These are phyloP conservation scores for Teunomyces kruisii DNA, from an alignment of 805 yeast species.

Conservation along the genomic window DNA sequence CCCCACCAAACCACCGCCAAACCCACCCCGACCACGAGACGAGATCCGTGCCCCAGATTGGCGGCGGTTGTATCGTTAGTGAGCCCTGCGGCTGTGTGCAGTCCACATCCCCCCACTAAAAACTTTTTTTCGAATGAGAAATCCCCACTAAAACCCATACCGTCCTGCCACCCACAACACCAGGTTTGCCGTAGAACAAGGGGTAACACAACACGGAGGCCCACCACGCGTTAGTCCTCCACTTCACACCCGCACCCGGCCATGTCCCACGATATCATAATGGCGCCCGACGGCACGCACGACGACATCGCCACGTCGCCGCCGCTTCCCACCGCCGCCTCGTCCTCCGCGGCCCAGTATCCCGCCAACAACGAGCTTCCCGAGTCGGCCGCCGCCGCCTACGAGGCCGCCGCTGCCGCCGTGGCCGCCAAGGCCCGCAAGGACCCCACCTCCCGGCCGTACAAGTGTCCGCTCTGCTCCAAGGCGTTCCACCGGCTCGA, in stretches of 20 bases:
- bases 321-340: not conserved
- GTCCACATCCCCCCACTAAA: constrained; percentile 3
- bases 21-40: too few relatives aligned
- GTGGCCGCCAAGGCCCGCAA: constrained; percentile 7
- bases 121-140: constrained; percentile 3
- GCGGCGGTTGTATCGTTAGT: not conserved
- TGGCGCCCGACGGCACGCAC: not conserved
- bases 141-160: constrained; percentile 3
- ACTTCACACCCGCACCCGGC: not conserved
- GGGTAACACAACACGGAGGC: not conserved
- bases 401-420: not conserved
- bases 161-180: not conserved
- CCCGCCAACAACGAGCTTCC: constrained; percentile 2
- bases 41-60: constrained; percentile 1
- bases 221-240: not conserved
- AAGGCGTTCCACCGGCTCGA: constrained; percentile 87
- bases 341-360: not conserved
- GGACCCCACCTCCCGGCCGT: constrained; percentile 53
- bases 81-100: not conserved
- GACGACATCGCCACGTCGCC: not conserved
- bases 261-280: not conserved
- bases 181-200: not conserved
- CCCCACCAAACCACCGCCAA: not conserved
- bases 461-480: constrained; percentile 79
- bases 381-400: not conserved